Percentiles rank a stretch among this genome's conserved stretches.
Conservation (phyloP, 75 land plant species). For the Gnetum montanum region DNA sequence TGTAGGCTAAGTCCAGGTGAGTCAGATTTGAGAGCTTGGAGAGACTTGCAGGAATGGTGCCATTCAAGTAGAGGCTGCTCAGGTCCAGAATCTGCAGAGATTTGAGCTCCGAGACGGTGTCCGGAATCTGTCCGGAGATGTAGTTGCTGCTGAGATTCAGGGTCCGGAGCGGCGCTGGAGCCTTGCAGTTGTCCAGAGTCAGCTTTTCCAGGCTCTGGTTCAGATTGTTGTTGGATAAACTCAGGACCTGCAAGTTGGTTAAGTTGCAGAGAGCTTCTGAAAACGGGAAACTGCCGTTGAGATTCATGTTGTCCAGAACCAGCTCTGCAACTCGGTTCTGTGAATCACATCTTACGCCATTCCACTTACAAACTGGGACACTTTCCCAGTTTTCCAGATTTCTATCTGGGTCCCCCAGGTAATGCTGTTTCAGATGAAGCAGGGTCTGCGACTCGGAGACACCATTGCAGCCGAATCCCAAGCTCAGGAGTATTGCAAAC, state of each 20-base stretch:
- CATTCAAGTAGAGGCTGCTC: slow-evolving; percentile 39
- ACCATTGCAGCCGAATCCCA: no score
- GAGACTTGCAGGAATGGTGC: slow-evolving; percentile 45
- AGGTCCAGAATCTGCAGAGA: slow-evolving; percentile 37
- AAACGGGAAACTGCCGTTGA: slow-evolving; percentile 42
- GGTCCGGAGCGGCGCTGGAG: no score
- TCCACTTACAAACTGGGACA: no score
- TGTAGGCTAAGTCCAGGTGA: slow-evolving; percentile 31
- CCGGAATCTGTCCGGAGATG: slow-evolving; percentile 55
- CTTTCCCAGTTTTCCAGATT: no score
- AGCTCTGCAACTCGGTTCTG: no score
- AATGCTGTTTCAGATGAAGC: no score
- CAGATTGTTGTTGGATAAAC: slow-evolving; percentile 35
- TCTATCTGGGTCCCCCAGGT: no score
- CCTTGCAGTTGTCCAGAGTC: no score
- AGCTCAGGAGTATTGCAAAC: no score
- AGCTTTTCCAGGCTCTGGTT: no score
- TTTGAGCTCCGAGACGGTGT: slow-evolving; percentile 32
- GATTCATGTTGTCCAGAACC: slow-evolving; percentile 21
- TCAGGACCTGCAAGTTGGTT: slow-evolving; percentile 13
- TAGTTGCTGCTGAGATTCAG: slow-evolving; percentile 21
- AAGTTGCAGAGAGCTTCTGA: slow-evolving; percentile 33
- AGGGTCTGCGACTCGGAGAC: no score
- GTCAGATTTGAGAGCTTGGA: slow-evolving; percentile 13
- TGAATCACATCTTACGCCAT: no score